Conservation (phyloP, 2,329 filamentous ascomycete species). For the Cercospora nicotianae region DNA sequence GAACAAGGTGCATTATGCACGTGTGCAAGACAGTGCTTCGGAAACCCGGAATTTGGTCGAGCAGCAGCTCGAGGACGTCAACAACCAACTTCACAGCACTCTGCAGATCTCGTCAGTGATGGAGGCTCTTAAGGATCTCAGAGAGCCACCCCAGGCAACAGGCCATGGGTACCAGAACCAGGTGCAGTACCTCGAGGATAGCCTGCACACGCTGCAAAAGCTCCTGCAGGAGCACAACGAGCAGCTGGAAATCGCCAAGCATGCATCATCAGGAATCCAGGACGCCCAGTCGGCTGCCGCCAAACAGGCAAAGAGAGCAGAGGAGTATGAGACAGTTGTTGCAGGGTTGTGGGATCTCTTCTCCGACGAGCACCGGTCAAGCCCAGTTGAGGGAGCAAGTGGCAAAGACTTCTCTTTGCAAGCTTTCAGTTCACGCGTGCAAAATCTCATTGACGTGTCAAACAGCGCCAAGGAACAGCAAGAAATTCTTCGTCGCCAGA, state of each 20-base stretch:
- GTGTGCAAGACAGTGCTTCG: constrained; percentile 29
- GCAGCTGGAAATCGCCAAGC: constrained; percentile 31
- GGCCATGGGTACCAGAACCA: constrained; percentile 65
- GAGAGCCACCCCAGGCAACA: constrained; percentile 59
- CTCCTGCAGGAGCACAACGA: constrained; percentile 36
- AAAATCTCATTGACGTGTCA: constrained; percentile 75
- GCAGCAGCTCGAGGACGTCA: constrained; percentile 36
- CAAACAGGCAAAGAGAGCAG: constrained; percentile 42
- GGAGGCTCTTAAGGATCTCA: constrained; percentile 53
- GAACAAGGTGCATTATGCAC: constrained; percentile 29
- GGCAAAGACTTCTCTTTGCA: constrained; percentile 64
- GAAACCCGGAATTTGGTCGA: constrained; percentile 34
- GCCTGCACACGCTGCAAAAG: constrained; percentile 46
- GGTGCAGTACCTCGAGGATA: constrained; percentile 65
- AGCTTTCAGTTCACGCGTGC: constrained; percentile 76
- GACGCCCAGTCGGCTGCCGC: constrained; percentile 28
- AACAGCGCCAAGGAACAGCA: constrained; percentile 83
- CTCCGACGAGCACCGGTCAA: constrained; percentile 40
- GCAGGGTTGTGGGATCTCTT: constrained; percentile 57
- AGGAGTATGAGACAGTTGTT: constrained; percentile 58
- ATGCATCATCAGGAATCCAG: constrained; percentile 24
- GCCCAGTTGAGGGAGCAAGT: constrained; percentile 58
- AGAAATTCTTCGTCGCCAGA: constrained; percentile 82
- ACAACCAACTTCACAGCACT: constrained; percentile 36
- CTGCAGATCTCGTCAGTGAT: constrained; percentile 50